Percentiles rank a stretch among this genome's conserved stretches.
These are phyloP conservation scores for Hymenoscyphus linearis DNA, from an alignment of 2,329 filamentous ascomycete genomes.

Conservation along the genomic window DNA sequence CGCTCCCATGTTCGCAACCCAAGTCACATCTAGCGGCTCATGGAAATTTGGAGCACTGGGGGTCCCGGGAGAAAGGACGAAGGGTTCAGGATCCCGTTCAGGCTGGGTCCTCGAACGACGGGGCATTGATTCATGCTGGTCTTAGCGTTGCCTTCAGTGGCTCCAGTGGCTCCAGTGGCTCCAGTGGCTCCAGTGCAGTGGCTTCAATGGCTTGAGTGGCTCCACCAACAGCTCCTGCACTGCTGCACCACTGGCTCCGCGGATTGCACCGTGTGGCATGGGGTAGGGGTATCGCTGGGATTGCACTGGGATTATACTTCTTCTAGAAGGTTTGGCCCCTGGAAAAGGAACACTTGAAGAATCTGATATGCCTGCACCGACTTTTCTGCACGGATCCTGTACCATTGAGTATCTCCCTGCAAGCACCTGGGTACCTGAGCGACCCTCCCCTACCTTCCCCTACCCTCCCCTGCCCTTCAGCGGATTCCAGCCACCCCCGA, in stretches of 20 bases:
- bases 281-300: background rate
- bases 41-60: background rate
- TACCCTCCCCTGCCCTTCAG: too few relatives aligned
- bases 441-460: too few relatives aligned
- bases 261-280: background rate
- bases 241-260: background rate
- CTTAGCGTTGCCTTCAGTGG: background rate
- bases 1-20: too few relatives aligned
- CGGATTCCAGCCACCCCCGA: too few relatives aligned
- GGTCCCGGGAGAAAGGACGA: background rate
- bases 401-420: too few relatives aligned
- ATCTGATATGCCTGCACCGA: background rate
- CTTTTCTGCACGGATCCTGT: too few relatives aligned
- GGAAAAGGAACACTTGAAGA: background rate
- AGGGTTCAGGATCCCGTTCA: too few relatives aligned
- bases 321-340: slow-evolving; percentile 4
- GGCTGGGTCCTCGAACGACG: background rate
- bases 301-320: too few relatives aligned
- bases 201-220: too few relatives aligned
- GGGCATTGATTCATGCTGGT: slow-evolving; percentile 8
- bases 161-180: background rate
- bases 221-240: background rate
- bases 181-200: background rate
- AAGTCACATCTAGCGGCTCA: background rate
- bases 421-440: too few relatives aligned